phyloP scores from a whole-genome alignment of 164 flowering plant species.

The Platanus orientalis region DNA sequence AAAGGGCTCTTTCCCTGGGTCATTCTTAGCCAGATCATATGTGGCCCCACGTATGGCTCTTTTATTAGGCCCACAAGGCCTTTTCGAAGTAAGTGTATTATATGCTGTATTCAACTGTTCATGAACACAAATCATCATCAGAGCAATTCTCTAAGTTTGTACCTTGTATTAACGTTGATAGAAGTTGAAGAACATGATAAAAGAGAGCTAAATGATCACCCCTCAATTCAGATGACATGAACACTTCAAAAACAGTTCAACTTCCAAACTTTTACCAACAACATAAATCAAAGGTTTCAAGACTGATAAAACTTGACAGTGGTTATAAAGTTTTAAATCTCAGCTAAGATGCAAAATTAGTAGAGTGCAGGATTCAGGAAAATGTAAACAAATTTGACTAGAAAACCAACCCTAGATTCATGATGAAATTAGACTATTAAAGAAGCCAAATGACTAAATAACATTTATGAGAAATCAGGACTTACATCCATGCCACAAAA shows the following conservation, averaged over 20 bases:
- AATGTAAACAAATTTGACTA: neutral
- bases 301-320: no score
- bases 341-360: neutral
- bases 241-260: no score
- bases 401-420: neutral
- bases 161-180: neutral
- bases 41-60: conserved; percentile 84
- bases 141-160: neutral
- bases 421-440: neutral
- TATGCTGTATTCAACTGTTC: conserved; percentile 74
- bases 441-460: conserved; percentile 1
- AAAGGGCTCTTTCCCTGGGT: conserved; percentile 86
- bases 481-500: conserved; percentile 79
- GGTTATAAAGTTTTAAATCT: no score
- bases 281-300: no score
- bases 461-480: neutral
- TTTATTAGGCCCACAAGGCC: conserved; percentile 92
- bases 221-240: neutral
- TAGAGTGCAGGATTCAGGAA: neutral
- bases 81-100: conserved; percentile 55
- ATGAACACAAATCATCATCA: conserved; percentile 9
- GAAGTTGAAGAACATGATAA: neutral
- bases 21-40: conserved; percentile 79
- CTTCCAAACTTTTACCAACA: no score
- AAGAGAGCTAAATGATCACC: neutral